These are phyloP conservation scores for Saccharomycopsis guyanensis DNA, from an alignment of 805 yeast genomes.

Conservation along the genomic window DNA sequence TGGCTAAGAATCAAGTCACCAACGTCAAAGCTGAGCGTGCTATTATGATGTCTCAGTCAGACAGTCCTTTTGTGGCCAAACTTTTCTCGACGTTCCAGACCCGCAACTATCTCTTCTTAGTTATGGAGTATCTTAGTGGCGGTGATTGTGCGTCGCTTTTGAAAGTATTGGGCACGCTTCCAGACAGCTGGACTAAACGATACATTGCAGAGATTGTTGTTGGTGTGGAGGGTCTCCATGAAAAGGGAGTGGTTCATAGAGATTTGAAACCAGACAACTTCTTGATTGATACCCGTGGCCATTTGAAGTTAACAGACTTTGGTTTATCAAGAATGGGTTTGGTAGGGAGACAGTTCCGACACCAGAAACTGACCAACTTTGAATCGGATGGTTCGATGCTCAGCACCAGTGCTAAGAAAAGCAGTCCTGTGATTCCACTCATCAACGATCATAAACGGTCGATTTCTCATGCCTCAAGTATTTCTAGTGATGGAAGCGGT, in stretches of 20 bases:
- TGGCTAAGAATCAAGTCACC: conserved; percentile 91
- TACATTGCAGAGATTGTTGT: conserved; percentile 86
- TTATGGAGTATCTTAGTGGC: conserved; percentile 94
- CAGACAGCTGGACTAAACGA: conserved; percentile 78
- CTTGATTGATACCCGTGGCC: conserved; percentile 80
- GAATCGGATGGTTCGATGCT: background rate
- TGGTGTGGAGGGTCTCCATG: conserved; percentile 85
- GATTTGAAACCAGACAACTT: conserved; percentile 94
- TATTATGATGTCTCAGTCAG: conserved; percentile 95
- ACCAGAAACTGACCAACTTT: conserved; percentile 36
- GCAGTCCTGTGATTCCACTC: conserved; percentile 13
- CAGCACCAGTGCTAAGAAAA: background rate
- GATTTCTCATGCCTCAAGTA: conserved; percentile 23
- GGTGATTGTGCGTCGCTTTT: conserved; percentile 90
- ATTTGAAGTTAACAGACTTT: conserved; percentile 88
- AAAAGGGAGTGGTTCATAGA: conserved; percentile 84
- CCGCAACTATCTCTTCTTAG: conserved; percentile 76
- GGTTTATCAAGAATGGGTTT: conserved; percentile 89
- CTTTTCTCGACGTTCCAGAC: conserved; percentile 85
- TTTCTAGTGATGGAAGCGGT: conserved; percentile 20
- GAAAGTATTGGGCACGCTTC: conserved; percentile 72
- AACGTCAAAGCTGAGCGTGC: conserved; percentile 94
- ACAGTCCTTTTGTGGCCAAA: conserved; percentile 88
- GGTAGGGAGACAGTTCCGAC: conserved; percentile 45
- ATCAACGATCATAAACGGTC: conserved; percentile 18